Base-by-base conservation (phyloP, 2,329 filamentous ascomycete genomes). In the Xenosphaeropsis pyriputrescens region DNA sequence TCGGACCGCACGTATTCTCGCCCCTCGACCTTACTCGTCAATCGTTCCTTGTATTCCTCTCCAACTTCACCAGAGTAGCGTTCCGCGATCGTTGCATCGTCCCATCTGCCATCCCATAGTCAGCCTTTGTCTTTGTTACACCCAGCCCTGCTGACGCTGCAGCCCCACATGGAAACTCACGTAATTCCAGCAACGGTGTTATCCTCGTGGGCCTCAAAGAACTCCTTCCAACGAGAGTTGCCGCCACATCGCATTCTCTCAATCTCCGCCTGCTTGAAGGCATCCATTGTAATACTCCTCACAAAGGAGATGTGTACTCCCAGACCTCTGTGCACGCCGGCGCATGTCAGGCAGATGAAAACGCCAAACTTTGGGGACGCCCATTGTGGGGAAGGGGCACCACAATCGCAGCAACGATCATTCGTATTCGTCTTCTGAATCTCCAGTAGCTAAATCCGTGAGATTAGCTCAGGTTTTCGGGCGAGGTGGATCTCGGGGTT, bases 281-380 rank as follows among this genome's bases (percentile, higher is more conserved):
- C 86, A 64, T 98, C 91, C 91, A 98, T 98, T 44, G 85, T 94
- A 54, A 96, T 91, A 53, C 83, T 91, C 42, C 91, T 82, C 46
- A 98, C 88, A 63, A 98, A 98, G 57, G 86, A 94, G 59, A 98
- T 94, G 67, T 98, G 91, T 29, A 98, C 91, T 43, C 91, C 91
- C 19, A 98, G 75, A 3, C 86, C 86, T 45, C 91, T 82, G 63
- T 98, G 91, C 38, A 91, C 84, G 50, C 91, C 91, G 26, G 88
- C 89, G 66, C 91, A 98, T 45, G 81, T 85, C 37, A 98, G 77
- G 62, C 91, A 98, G 70, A 98, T 95, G 67, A 98, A 98, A 59
- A 94, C 85, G 55, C 89, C 89, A 57, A 98, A 93, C 62, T 98
- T 98, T 46, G 91, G 91, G 29, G 86, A 71, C 49, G 91, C 89